Evolutionary conservation across 2,329 filamentous ascomycete genomes (phyloP).

Genomic region (Erysiphe pulchra): DNA sequence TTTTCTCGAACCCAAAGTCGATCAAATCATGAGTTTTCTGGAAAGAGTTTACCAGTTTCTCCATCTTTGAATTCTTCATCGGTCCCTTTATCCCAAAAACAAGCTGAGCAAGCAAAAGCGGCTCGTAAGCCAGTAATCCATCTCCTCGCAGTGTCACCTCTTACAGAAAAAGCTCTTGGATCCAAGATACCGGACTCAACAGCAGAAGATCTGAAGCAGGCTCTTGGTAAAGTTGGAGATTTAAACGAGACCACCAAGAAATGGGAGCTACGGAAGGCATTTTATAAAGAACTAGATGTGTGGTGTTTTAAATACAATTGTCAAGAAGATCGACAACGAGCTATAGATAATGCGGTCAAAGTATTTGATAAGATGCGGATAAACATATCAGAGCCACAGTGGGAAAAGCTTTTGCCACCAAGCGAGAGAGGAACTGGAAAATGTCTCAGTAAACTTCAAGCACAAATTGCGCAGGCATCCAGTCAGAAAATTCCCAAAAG

Average conservation of each 20-base stretch:
- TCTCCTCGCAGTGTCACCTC: conserved; percentile 29
- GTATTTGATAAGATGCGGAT: conserved; percentile 33
- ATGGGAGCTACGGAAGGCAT: conserved; percentile 28
- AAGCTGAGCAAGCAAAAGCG: conserved; percentile 26
- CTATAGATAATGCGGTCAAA: conserved; percentile 33
- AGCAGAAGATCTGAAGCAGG: conserved; percentile 25
- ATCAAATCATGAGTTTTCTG: conserved; percentile 5
- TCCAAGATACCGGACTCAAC: conserved; percentile 22
- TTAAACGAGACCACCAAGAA: conserved; percentile 22
- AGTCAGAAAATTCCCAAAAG: conserved; percentile 25
- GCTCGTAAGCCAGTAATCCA: conserved; percentile 29
- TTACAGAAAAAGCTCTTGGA: conserved; percentile 22
- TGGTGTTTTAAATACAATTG: conserved; percentile 32
- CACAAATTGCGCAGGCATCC: conserved; percentile 27
- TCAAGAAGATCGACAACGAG: conserved; percentile 27
- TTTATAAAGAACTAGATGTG: conserved; percentile 38
- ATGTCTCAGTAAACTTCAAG: conserved; percentile 34
- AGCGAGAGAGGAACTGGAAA: conserved; percentile 33
- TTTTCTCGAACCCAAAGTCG: conserved; percentile 9
- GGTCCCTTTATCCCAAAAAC: conserved; percentile 24
- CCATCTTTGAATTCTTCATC: conserved; percentile 25
- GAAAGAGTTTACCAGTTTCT: conserved; percentile 23
- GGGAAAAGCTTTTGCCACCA: conserved; percentile 32
- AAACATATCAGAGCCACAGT: conserved; percentile 27
- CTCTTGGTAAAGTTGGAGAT: conserved; percentile 32